Base-by-base conservation (phyloP, 148 eudicot genomes). In the Selenicereus undatus region DNA sequence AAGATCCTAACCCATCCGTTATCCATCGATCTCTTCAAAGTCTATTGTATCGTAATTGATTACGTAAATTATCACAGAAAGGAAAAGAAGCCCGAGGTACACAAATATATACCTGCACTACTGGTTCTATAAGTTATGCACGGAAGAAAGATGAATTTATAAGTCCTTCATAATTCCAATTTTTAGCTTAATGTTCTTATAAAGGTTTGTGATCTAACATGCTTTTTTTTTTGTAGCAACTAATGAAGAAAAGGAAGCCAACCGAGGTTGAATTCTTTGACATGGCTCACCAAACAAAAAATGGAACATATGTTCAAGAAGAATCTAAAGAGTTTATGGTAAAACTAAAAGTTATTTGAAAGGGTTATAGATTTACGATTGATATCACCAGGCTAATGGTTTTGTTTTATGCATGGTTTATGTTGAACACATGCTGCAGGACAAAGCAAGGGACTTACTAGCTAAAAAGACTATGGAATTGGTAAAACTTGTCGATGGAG, bases 201-300 rank as follows among this genome's bases (percentile, higher is more conserved):
- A 58, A 17, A 18, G n/a, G 6, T 21, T 58, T 65, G 32, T 65
- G 30, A n/a, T 65, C 30, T 8, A 65, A 65, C 32, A 65, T 4
- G 13, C 18, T 16, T 58, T 0, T 65, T 65, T 27, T n/a, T n/a
- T 65, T 65, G 24, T 24, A 65, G 32, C 29, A 24, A 65, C 14
- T 24, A 26, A 27, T 24, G 70, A 65, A 65, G 70, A 65, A 65
- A 65, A 65, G 70, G 16, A n/a, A n/a, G n/a, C n/a, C 70, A 65
- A 65, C 70, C 1, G 70, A n/a, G 70, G 70, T 65, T 65, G 70
- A 65, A 27, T 65, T 65, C 70, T 65, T 65, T 65, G 70, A 65
- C 14, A n/a, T 65, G 29, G 70, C 70, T 26, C 14, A 65, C 13
- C 70, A 65, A 24, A 24, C 32, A 65, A 65, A 65, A 65, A 65